A percentile compares a stretch with the other conserved stretches of the same genome.
Conservation (phyloP, 108 stramenopile species). For the Stephanodiscus triporus region DNA sequence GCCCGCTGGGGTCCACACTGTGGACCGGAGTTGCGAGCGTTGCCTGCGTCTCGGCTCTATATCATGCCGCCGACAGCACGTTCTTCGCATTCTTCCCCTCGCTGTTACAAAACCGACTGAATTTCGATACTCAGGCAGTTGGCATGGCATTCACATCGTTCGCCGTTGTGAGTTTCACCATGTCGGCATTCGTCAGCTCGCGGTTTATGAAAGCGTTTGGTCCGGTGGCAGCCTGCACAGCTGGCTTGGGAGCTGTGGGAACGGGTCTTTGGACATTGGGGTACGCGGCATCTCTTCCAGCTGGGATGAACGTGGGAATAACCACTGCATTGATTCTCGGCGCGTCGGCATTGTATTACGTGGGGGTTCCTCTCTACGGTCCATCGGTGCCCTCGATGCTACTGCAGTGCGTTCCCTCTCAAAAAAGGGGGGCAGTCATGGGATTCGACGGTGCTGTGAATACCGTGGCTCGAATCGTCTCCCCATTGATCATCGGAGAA, state of each 20-base stretch:
- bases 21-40: slow-evolving; percentile 81
- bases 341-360: slow-evolving; percentile 70
- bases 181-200: slow-evolving; percentile 57
- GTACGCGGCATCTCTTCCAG: slow-evolving; percentile 44
- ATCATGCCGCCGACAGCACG: slow-evolving; percentile 74
- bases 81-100: slow-evolving; percentile 84
- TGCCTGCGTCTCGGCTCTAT: slow-evolving; percentile 66
- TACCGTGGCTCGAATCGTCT: slow-evolving; percentile 64
- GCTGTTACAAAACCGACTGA: slow-evolving; percentile 51
- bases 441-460: slow-evolving; percentile 78
- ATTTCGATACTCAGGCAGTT: slow-evolving; percentile 56
- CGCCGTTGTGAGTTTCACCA: slow-evolving; percentile 69
- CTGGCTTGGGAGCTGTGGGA: slow-evolving; percentile 61
- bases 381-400: slow-evolving; percentile 83
- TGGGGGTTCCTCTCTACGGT: slow-evolving; percentile 77
- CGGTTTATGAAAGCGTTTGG: slow-evolving; percentile 56
- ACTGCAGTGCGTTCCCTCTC: slow-evolving; percentile 74
- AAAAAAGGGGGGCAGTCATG: slow-evolving; percentile 69
- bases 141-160: slow-evolving; percentile 69
- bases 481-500: slow-evolving; percentile 70
- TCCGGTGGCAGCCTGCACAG: slow-evolving; percentile 66
- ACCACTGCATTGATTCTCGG: slow-evolving; percentile 33
- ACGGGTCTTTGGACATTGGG: slow-evolving; percentile 61
- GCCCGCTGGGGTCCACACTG: slow-evolving; percentile 67
- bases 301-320: slow-evolving; percentile 15